These are phyloP conservation scores for Fusarium sp. DNA, from an alignment of 2,329 filamentous ascomycete genomes.

Conservation along the genomic window DNA sequence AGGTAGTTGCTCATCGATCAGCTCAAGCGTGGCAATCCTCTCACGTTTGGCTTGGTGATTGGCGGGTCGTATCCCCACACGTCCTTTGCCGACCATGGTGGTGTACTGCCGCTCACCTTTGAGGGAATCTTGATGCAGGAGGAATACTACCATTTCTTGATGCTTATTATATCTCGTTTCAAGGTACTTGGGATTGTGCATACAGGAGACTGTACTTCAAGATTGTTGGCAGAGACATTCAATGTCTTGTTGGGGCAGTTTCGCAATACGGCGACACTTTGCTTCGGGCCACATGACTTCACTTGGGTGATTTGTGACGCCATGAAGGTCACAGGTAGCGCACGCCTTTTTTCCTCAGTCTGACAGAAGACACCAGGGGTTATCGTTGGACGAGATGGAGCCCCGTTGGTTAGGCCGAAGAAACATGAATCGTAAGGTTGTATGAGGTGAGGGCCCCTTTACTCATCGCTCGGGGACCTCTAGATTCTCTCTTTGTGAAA, in stretches of 20 bases:
- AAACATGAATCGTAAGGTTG: not conserved
- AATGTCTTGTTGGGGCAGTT: conserved; percentile 31
- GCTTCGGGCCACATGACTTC: conserved; percentile 39
- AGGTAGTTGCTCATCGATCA: not conserved
- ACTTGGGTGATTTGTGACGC: conserved; percentile 42
- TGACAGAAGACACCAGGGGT: conserved; percentile 19
- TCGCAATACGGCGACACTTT: conserved; percentile 14
- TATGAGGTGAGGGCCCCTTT: conserved; percentile 2
- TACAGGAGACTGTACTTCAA: not conserved
- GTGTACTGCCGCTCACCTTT: conserved; percentile 4
- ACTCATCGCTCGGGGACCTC: conserved; percentile 9
- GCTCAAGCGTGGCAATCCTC: not conserved
- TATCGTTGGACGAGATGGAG: conserved; percentile 17
- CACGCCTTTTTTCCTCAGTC: conserved; percentile 13
- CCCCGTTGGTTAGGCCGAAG: not conserved
- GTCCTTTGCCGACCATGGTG: not conserved
- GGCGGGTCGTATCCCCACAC: conserved; percentile 10
- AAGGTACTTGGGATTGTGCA: not conserved
- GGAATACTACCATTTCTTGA: conserved; percentile 9
- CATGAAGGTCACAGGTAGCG: conserved; percentile 40
- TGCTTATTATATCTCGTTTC: not conserved
- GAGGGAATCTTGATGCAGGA: conserved; percentile 8
- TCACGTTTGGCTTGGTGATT: not conserved
- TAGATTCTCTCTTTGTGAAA: not conserved
- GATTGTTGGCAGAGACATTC: conserved; percentile 3